Percentiles rank a stretch among this genome's conserved stretches.
Conservation (phyloP, 352 stramenopile species). For the Phytophthora foliorum region DNA sequence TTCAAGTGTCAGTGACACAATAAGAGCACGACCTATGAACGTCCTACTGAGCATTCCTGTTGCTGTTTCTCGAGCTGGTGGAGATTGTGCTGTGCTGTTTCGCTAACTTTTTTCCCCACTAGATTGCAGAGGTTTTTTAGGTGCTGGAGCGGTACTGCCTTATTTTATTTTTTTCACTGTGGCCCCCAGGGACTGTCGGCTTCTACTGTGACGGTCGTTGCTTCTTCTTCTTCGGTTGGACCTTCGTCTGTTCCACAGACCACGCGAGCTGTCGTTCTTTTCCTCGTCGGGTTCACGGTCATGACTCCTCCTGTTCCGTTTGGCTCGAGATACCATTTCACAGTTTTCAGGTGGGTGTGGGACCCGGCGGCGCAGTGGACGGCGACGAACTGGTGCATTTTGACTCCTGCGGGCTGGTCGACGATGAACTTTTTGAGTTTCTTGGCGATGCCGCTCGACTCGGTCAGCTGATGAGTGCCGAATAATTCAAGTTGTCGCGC, state of each 20-base stretch:
- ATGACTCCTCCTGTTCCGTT: slow-evolving; percentile 33
- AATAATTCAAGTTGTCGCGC: slow-evolving; percentile 37
- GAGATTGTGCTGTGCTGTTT: not conserved
- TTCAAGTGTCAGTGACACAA: not conserved
- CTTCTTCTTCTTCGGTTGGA: not conserved
- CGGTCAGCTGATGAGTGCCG: slow-evolving; percentile 4
- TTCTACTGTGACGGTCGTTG: not conserved
- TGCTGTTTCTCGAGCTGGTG: not conserved
- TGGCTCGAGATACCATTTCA: slow-evolving; percentile 31
- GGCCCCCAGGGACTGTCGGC: not conserved
- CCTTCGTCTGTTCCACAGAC: slow-evolving; percentile 15
- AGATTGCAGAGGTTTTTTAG: not conserved
- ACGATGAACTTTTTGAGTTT: slow-evolving; percentile 30
- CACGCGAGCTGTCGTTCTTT: slow-evolving; percentile 12
- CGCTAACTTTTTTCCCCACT: not conserved
- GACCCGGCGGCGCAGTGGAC: slow-evolving; percentile 33
- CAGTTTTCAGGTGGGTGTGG: slow-evolving; percentile 26
- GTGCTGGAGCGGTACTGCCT: not conserved
- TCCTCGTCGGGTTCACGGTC: slow-evolving; percentile 15
- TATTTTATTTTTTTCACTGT: not conserved
- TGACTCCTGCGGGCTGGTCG: slow-evolving; percentile 11
- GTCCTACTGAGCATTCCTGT: not conserved
- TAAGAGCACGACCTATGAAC: slow-evolving; percentile 1
- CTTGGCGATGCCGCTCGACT: not conserved
- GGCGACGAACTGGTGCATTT: slow-evolving; percentile 36